A percentile compares a stretch with the other conserved stretches of the same genome.
Evolutionary conservation across 768 basidiomycete species (phyloP).

Genomic region (Podaxis pistillaris): DNA sequence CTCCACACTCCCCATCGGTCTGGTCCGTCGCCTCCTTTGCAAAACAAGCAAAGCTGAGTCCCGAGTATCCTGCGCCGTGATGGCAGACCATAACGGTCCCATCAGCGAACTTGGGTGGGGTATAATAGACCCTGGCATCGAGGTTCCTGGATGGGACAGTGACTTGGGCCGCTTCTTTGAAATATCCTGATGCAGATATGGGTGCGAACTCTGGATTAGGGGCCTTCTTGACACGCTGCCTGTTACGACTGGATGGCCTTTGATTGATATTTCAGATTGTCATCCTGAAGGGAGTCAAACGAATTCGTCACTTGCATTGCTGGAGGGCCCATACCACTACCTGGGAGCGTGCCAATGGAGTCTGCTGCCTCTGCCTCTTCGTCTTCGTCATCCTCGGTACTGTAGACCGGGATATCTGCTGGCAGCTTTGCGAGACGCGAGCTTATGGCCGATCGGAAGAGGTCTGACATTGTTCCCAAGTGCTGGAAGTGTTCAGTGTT

Average conservation of each 20-base stretch:
- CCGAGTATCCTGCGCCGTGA: conserved; percentile 94
- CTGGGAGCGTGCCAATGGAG: conserved; percentile 59
- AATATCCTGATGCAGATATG: conserved; percentile 75
- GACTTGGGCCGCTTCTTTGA: conserved; percentile 78
- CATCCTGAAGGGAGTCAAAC: conserved; percentile 15
- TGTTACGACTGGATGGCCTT: conserved; percentile 34
- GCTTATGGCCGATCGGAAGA: conserved; percentile 76
- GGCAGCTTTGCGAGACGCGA: conserved; percentile 79
- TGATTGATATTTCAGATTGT: conserved; percentile 20
- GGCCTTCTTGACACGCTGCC: conserved; percentile 27
- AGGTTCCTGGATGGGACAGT: conserved; percentile 58
- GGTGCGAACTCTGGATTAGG: conserved; percentile 71
- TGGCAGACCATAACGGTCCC: conserved; percentile 85
- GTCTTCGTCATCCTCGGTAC: conserved; percentile 35
- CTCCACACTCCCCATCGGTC: conserved; percentile 72
- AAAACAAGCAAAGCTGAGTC: conserved; percentile 84
- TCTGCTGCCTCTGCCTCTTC: conserved; percentile 59
- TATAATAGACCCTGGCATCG: conserved; percentile 82
- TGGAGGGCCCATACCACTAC: conserved; percentile 59
- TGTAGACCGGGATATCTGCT: conserved; percentile 21
- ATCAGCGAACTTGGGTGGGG: conserved; percentile 54
- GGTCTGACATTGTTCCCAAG: conserved; percentile 52
- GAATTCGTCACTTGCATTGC: conserved; percentile 48
- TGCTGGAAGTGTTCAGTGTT: neutral
- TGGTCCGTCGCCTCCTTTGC: conserved; percentile 71